phyloP scores from a whole-genome alignment of 2,329 filamentous ascomycete species.

The Didymella segeticola region DNA sequence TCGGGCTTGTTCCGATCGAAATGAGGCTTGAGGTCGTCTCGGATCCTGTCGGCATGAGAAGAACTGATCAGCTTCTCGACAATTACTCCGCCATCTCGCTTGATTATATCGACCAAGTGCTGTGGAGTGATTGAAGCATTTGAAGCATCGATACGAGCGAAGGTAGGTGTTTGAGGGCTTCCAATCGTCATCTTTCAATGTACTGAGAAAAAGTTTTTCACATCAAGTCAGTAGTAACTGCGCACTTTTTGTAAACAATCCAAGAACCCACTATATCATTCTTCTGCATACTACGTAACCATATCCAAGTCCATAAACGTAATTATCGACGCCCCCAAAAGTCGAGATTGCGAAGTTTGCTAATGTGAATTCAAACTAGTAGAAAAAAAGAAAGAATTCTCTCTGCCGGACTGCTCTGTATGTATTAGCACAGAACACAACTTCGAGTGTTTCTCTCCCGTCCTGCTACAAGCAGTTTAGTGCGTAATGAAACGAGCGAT shows the following conservation, averaged over 20 bases:
- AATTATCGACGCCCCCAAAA: background rate
- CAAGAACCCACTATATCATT: background rate
- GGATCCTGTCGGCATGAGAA: background rate
- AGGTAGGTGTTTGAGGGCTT: background rate
- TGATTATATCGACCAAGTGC: slow-evolving; percentile 1
- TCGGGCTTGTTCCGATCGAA: slow-evolving; percentile 1
- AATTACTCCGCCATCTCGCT: background rate
- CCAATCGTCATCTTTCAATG: background rate
- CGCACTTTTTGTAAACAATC: background rate
- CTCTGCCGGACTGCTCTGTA: background rate
- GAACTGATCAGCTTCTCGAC: background rate
- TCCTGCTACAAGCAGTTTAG: background rate
- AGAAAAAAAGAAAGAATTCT: background rate
- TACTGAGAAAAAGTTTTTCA: background rate
- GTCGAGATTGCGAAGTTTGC: background rate
- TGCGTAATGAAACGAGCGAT: background rate
- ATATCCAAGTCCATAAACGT: no score
- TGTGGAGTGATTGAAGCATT: background rate
- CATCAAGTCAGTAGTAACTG: background rate
- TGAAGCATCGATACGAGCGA: background rate
- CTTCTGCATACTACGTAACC: no score
- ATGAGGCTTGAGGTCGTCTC: background rate
- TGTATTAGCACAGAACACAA: background rate
- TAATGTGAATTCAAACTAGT: background rate
- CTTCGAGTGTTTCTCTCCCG: background rate